Evolutionary conservation across 345 rosid genomes (phyloP).

Genomic region (Dovyalis caffra): DNA sequence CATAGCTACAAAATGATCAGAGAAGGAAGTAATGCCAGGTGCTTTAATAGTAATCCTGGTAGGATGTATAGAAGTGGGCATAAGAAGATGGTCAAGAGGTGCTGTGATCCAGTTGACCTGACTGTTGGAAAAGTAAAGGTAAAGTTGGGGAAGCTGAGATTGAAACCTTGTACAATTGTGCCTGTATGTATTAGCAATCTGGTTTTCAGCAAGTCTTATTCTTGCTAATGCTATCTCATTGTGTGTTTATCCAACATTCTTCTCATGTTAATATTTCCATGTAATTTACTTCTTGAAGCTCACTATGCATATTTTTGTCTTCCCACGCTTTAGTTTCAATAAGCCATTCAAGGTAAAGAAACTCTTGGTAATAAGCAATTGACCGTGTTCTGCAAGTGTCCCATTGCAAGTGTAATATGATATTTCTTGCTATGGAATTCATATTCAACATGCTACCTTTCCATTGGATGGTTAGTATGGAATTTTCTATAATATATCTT

Average conservation of each 20-base stretch:
- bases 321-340: constrained; percentile 5
- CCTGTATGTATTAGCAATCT: constrained; percentile 27
- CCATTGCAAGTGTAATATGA: not conserved
- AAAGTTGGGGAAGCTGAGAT: constrained; percentile 38
- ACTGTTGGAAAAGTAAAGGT: constrained; percentile 60
- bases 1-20: constrained; percentile 17
- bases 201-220: constrained; percentile 17
- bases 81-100: constrained; percentile 30
- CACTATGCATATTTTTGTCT: constrained; percentile 1
- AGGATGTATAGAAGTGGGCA: constrained; percentile 31
- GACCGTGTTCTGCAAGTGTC: not conserved
- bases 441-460: not conserved
- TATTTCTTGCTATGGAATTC: not conserved
- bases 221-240: constrained; percentile 12
- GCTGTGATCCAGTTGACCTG: constrained; percentile 43
- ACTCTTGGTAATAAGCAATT: not conserved
- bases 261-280: constrained; percentile 3
- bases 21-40: constrained; percentile 28
- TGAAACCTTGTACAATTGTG: constrained; percentile 28
- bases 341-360: constrained; percentile 8
- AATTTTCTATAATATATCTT: not conserved
- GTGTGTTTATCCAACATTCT: constrained; percentile 11
- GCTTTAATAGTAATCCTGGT: constrained; percentile 25
- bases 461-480: constrained; percentile 2
- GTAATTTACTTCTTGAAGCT: constrained; percentile 8